phyloP scores from a whole-genome alignment of 2,329 filamentous ascomycete species.

The Aspergillus transmontanensis region DNA sequence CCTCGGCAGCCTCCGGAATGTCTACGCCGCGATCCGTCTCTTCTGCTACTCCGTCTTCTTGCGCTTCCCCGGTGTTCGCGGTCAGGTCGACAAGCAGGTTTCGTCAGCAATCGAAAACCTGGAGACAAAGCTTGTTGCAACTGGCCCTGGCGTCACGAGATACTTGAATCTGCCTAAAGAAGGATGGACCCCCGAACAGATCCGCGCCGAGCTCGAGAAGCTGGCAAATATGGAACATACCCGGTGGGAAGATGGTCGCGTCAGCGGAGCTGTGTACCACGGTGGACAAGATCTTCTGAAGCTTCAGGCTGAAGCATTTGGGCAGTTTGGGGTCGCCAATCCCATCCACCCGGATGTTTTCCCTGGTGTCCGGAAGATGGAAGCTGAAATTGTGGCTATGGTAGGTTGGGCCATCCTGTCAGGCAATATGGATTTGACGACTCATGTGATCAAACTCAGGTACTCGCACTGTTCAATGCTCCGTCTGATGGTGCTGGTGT shows the following conservation, averaged over 20 bases:
- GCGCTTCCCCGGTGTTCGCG: conserved; percentile 80
- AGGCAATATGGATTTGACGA: not conserved
- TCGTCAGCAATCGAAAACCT: conserved; percentile 77
- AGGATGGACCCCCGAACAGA: conserved; percentile 77
- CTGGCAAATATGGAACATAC: conserved; percentile 89
- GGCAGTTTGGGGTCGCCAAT: conserved; percentile 91
- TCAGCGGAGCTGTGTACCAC: conserved; percentile 95
- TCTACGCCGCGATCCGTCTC: conserved; percentile 72
- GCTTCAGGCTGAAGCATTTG: conserved; percentile 90
- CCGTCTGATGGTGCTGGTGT: conserved; percentile 84
- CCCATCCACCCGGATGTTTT: conserved; percentile 98
- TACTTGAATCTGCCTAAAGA: conserved; percentile 79
- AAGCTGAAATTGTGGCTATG: conserved; percentile 97
- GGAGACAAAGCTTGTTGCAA: conserved; percentile 79
- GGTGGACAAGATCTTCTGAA: conserved; percentile 80
- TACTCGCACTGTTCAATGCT: conserved; percentile 81
- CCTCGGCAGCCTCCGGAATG: conserved; percentile 73
- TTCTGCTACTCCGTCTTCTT: conserved; percentile 84
- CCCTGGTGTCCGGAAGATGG: conserved; percentile 97
- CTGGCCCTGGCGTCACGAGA: conserved; percentile 68
- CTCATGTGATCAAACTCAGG: conserved; percentile 39
- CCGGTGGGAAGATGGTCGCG: conserved; percentile 92
- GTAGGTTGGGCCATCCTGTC: conserved; percentile 49
- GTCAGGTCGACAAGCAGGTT: conserved; percentile 82
- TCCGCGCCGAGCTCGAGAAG: conserved; percentile 76